These are phyloP conservation scores for Limonomyces culmigenus DNA, from an alignment of 1,284 basidiomycete species.

Conservation along the genomic window DNA sequence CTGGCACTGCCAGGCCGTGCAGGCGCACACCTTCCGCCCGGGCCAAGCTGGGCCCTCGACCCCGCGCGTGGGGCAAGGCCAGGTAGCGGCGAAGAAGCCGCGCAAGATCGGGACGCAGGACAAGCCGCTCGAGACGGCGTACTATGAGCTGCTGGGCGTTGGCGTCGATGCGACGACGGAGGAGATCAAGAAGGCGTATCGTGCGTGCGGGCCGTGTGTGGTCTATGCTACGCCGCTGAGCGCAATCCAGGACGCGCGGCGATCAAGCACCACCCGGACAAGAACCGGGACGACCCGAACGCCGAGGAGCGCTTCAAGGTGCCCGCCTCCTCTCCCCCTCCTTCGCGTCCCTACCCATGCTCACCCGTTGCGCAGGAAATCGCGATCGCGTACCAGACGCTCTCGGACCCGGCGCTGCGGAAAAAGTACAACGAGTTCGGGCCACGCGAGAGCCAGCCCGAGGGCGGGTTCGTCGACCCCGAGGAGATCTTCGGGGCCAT, in stretches of 20 bases:
- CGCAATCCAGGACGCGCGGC: slow-evolving; percentile 59
- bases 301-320: slow-evolving; percentile 80
- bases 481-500: slow-evolving; percentile 43
- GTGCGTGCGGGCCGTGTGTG: slow-evolving; percentile 22
- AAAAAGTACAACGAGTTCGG: slow-evolving; percentile 93
- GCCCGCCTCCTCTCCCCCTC: background rate
- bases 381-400: slow-evolving; percentile 76
- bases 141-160: slow-evolving; percentile 76
- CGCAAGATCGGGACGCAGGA: slow-evolving; percentile 78
- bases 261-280: slow-evolving; percentile 84
- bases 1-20: too few relatives aligned
- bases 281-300: slow-evolving; percentile 86
- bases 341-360: background rate
- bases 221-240: background rate
- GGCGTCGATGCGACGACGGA: slow-evolving; percentile 60
- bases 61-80: too few relatives aligned
- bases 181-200: slow-evolving; percentile 93
- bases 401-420: slow-evolving; percentile 74
- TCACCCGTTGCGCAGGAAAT: slow-evolving; percentile 33
- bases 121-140: slow-evolving; percentile 74
- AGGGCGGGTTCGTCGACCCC: slow-evolving; percentile 59
- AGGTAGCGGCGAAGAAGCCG: too few relatives aligned
- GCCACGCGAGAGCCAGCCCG: slow-evolving; percentile 61
- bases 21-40: too few relatives aligned
- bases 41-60: too few relatives aligned